Evolutionary conservation across 352 stramenopile genomes (phyloP).

Genomic region (Phytophthora kernoviae): DNA sequence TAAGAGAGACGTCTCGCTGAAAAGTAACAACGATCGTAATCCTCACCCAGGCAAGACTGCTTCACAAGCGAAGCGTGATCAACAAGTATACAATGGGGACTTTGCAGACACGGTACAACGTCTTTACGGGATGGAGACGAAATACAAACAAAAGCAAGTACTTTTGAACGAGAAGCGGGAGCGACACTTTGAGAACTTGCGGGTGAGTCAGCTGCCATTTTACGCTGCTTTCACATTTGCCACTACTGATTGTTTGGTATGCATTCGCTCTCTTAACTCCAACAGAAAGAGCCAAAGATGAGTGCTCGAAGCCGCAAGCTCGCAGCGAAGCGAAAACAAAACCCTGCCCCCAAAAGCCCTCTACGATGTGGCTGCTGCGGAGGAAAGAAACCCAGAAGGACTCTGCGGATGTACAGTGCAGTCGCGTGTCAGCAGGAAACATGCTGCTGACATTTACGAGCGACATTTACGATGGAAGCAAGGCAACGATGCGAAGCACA

Average conservation of each 20-base stretch:
- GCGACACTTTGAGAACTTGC: conserved; percentile 31
- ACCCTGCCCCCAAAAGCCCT: conserved; percentile 8
- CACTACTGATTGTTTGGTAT: neutral
- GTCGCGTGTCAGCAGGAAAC: conserved; percentile 19
- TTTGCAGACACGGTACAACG: conserved; percentile 28
- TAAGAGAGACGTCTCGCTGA: conserved; percentile 10
- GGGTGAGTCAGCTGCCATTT: conserved; percentile 31
- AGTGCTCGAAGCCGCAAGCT: conserved; percentile 52
- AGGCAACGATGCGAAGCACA: conserved; percentile 41
- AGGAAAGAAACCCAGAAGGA: conserved; percentile 24
- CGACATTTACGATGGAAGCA: conserved; percentile 68
- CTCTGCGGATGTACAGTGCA: conserved; percentile 22
- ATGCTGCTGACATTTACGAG: conserved; percentile 57
- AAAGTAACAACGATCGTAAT: conserved; percentile 6
- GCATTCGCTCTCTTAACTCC: neutral
- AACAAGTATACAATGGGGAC: conserved; percentile 6
- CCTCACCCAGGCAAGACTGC: neutral
- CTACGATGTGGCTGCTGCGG: conserved; percentile 38
- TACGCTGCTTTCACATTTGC: neutral
- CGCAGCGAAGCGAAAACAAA: conserved; percentile 34
- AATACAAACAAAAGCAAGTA: conserved; percentile 51
- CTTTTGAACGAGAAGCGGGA: conserved; percentile 38
- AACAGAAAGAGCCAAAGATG: conserved; percentile 52
- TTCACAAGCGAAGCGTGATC: conserved; percentile 3
- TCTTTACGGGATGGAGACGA: conserved; percentile 39